These are phyloP conservation scores for Emericellopsis terricola DNA, from an alignment of 495 filamentous ascomycete species.

Conservation along the genomic window DNA sequence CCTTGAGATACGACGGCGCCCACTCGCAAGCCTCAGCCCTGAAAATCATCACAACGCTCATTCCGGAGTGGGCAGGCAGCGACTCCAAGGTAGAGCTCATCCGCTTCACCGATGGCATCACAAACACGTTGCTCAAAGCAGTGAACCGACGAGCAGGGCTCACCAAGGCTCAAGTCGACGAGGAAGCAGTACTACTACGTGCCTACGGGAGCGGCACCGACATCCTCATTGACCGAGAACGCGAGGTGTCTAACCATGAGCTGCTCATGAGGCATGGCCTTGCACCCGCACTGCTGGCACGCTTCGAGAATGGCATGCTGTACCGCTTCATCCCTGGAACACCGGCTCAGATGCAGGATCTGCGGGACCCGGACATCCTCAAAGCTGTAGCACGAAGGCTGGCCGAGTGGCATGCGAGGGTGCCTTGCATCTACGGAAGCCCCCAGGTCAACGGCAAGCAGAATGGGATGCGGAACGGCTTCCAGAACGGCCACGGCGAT, in stretches of 20 bases:
- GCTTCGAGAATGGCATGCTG: conserved; percentile 90
- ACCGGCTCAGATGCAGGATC: conserved; percentile 60
- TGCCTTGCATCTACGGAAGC: conserved; percentile 36
- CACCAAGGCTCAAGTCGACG: conserved; percentile 60
- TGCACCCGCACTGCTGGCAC: conserved; percentile 72
- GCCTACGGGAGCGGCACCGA: conserved; percentile 92
- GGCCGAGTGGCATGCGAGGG: conserved; percentile 80
- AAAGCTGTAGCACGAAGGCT: conserved; percentile 65
- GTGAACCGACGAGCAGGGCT: conserved; percentile 64
- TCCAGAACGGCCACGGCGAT: conserved; percentile 8
- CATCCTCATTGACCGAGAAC: conserved; percentile 88
- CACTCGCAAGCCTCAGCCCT: conserved; percentile 63
- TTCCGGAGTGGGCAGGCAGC: conserved; percentile 63
- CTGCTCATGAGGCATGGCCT: conserved; percentile 62
- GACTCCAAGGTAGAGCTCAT: conserved; percentile 72
- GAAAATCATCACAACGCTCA: conserved; percentile 58
- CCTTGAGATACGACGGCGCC: conserved; percentile 55
- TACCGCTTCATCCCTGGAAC: conserved; percentile 78
- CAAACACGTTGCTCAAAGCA: conserved; percentile 85
- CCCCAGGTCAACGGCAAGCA: conserved; percentile 15
- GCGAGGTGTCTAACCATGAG: conserved; percentile 48
- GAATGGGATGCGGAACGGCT: conserved; percentile 3
- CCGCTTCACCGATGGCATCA: conserved; percentile 93
- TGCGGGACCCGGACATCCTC: conserved; percentile 55
- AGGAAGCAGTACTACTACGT: conserved; percentile 74